Conservation (phyloP, 257 asterid species). For the Lantana camara region DNA sequence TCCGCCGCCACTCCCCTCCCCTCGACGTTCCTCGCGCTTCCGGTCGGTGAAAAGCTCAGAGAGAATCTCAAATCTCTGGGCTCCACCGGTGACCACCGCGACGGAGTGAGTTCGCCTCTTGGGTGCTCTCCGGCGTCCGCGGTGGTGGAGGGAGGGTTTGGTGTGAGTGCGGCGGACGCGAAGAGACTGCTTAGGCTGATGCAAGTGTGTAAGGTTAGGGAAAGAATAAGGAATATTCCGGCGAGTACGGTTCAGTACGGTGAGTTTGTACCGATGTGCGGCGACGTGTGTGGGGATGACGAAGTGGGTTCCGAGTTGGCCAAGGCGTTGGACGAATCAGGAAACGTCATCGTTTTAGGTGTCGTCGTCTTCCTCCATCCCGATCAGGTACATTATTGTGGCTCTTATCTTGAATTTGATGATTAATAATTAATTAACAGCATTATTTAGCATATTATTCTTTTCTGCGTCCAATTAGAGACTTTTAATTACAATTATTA, state of each 20-base stretch:
- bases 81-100: slow-evolving; percentile 23
- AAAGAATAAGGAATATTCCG: slow-evolving; percentile 48
- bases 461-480: too few relatives aligned
- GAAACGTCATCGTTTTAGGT: slow-evolving; percentile 76
- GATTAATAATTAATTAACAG: background rate
- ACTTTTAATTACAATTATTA: too few relatives aligned
- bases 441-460: too few relatives aligned
- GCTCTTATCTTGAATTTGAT: background rate
- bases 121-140: slow-evolving; percentile 30
- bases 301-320: slow-evolving; percentile 67
- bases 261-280: slow-evolving; percentile 56
- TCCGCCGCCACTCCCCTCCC: slow-evolving; percentile 20
- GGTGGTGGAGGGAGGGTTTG: background rate
- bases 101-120: slow-evolving; percentile 24
- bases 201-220: slow-evolving; percentile 53
- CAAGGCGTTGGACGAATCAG: slow-evolving; percentile 66
- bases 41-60: slow-evolving; percentile 50
- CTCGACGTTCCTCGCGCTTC: slow-evolving; percentile 40
- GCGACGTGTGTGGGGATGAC: slow-evolving; percentile 39
- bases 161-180: slow-evolving; percentile 36
- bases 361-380: slow-evolving; percentile 79
- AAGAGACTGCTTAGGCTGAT: slow-evolving; percentile 45
- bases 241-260: slow-evolving; percentile 54
- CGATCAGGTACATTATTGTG: slow-evolving; percentile 56
- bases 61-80: slow-evolving; percentile 43